Percentiles rank a stretch among this genome's conserved stretches.
phyloP scores from a whole-genome alignment of 768 basidiomycete species.

The Mycena sanguinolenta region DNA sequence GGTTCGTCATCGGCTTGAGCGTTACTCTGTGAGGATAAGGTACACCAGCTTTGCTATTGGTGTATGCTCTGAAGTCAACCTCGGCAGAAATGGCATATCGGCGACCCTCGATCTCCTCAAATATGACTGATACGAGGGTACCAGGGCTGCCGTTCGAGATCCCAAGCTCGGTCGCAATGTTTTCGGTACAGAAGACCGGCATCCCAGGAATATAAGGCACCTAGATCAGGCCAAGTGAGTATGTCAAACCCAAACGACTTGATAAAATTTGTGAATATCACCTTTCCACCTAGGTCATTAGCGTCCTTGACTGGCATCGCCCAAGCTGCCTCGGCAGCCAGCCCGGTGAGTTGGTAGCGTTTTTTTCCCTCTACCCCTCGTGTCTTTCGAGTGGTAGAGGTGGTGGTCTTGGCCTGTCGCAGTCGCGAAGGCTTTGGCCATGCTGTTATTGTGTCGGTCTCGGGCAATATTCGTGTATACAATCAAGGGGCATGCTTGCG shows the following conservation, averaged over 20 bases:
- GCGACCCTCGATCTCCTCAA: too few relatives aligned
- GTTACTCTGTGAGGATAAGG: constrained; percentile 16
- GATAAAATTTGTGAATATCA: too few relatives aligned
- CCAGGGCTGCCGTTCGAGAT: constrained; percentile 29
- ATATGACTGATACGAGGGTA: not conserved
- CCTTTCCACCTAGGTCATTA: constrained; percentile 26
- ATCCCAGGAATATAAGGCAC: constrained; percentile 26
- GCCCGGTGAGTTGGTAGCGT: constrained; percentile 2
- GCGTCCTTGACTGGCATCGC: constrained; percentile 19
- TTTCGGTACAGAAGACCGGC: constrained; percentile 29
- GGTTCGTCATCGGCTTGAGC: not conserved
- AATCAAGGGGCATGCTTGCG: constrained; percentile 17
- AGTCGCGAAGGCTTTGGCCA: too few relatives aligned
- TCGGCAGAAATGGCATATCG: too few relatives aligned
- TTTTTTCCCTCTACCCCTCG: constrained; percentile 13
- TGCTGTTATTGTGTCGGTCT: too few relatives aligned
- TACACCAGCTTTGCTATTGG: not conserved
- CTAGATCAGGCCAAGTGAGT: too few relatives aligned
- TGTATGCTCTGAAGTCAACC: not conserved
- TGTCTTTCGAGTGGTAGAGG: constrained; percentile 16
- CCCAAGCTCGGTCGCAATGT: constrained; percentile 27
- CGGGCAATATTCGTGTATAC: constrained; percentile 14
- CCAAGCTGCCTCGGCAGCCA: constrained; percentile 28
- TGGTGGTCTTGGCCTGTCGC: too few relatives aligned
- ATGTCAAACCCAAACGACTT: too few relatives aligned